These are phyloP conservation scores for Tylopilus intermedius DNA, from an alignment of 768 basidiomycete genomes.

Conservation along the genomic window DNA sequence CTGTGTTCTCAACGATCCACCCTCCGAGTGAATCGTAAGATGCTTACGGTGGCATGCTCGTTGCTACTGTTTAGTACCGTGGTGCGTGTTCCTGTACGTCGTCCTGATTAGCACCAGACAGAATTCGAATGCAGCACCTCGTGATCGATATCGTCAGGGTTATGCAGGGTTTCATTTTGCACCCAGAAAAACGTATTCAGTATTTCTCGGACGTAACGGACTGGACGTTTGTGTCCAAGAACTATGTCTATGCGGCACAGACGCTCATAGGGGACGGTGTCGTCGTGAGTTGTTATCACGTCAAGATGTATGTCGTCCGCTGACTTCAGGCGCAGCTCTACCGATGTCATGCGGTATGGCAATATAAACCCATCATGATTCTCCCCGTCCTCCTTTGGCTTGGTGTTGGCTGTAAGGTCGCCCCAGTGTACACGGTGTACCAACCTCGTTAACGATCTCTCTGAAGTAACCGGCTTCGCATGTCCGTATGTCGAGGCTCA, in stretches of 20 bases:
- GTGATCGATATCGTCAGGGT: constrained; percentile 23
- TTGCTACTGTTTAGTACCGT: constrained; percentile 30
- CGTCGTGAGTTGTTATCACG: constrained; percentile 16
- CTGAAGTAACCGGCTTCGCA: constrained; percentile 18
- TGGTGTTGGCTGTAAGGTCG: constrained; percentile 19
- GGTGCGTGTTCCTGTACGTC: constrained; percentile 13
- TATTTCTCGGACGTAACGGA: constrained; percentile 27
- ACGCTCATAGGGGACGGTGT: constrained; percentile 30
- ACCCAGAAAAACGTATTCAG: constrained; percentile 15
- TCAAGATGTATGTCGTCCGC: not conserved
- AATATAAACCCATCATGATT: constrained; percentile 21
- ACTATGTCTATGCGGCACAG: constrained; percentile 20
- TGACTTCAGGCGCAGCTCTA: constrained; percentile 19
- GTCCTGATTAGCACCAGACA: too few species aligned
- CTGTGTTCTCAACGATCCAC: constrained; percentile 9
- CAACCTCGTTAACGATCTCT: not conserved
- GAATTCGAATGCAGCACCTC: constrained; percentile 19
- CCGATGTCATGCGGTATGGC: constrained; percentile 32
- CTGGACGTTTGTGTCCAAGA: constrained; percentile 28
- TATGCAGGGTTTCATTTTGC: constrained; percentile 24
- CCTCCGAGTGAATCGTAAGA: constrained; percentile 14
- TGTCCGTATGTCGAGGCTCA: constrained; percentile 15
- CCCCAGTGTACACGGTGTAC: not conserved
- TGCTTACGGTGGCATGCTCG: constrained; percentile 21
- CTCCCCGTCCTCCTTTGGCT: constrained; percentile 30